Evolutionary conservation across 345 rosid genomes (phyloP), one percentile per base, ranked within the genome.

Genomic region (Angophora floribunda): DNA sequence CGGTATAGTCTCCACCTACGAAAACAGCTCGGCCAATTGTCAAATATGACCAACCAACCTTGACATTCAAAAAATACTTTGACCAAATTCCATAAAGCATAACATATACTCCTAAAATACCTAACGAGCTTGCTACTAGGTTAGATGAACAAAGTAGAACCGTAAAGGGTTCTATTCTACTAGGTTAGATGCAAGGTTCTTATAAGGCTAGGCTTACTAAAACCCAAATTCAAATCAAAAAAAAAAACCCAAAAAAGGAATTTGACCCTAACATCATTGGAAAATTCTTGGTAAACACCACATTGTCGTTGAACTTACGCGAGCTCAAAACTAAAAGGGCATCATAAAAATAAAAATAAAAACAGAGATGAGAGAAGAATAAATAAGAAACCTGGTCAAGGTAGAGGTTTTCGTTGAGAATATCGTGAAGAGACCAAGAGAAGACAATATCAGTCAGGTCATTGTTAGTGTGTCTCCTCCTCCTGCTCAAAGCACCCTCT

Each of bases 341-440:
- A 85, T 44, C 36, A 12, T 13, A 52, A 44, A 10, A 49, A 0
- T 9, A 57, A 32, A 51, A 86, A 11, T 51, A 10, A 50, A 14
- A 44, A 70, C 50, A n/a, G 11, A 52, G 47, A n/a, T 16, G 2
- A 19, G n/a, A 2, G 3, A 61, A 13, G 70, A 50, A 41, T 13
- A 49, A 47, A 47, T 36, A 61, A 50, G 32, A 50, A 85, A 92
- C 95, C 92, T 89, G 41, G 55, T 91, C 55, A 86, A 79, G 52
- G 85, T 85, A 92, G 84, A 94, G 93, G n/a, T 88, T 28, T 45
- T 89, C 86, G 63, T 92, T 75, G 36, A 84, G 85, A 45, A 94
- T 89, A 85, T 92, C 92, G 1, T 92, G 88, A 47, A 93, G 89
- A 12, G 93, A 90, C 95, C 95, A 93, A 19, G 92, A 90, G 52